Percentiles rank a stretch among this genome's conserved stretches.
These are phyloP conservation scores for Malassezia vespertilionis DNA, from an alignment of 1,284 basidiomycete genomes.

Conservation along the genomic window DNA sequence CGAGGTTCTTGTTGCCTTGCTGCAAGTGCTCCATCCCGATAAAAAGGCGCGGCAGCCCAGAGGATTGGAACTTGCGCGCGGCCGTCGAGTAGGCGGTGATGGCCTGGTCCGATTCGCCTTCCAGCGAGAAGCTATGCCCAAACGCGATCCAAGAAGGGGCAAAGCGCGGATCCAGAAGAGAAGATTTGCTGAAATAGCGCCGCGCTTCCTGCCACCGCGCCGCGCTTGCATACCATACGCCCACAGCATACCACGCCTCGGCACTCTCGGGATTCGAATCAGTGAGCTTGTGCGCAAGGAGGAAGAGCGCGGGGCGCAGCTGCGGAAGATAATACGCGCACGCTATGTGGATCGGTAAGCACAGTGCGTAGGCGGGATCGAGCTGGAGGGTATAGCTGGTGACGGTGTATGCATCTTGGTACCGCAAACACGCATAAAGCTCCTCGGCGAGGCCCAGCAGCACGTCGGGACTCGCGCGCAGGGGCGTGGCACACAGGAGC, in stretches of 20 bases:
- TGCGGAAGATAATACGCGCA: conserved; percentile 92
- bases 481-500: conserved; percentile 60
- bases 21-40: conserved; percentile 97
- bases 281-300: conserved; percentile 88
- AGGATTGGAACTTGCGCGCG: conserved; percentile 81
- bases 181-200: conserved; percentile 61
- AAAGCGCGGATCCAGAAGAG: conserved; percentile 90
- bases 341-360: conserved; percentile 80
- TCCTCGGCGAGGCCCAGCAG: conserved; percentile 83
- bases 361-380: conserved; percentile 28
- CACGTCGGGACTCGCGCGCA: conserved; percentile 82
- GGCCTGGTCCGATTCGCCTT: conserved; percentile 92
- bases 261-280: conserved; percentile 77
- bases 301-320: conserved; percentile 80
- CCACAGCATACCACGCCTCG: conserved; percentile 95
- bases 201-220: conserved; percentile 55
- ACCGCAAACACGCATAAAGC: conserved; percentile 73
- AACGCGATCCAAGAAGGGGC: conserved; percentile 95
- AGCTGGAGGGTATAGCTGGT: conserved; percentile 52
- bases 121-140: conserved; percentile 88
- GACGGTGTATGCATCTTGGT: conserved; percentile 82
- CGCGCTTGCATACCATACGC: conserved; percentile 83
- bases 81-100: conserved; percentile 96
- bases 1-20: conserved; percentile 68
- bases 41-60: conserved; percentile 84